phyloP scores from a whole-genome alignment of 768 basidiomycete species.

The Naganishia antarctica region DNA sequence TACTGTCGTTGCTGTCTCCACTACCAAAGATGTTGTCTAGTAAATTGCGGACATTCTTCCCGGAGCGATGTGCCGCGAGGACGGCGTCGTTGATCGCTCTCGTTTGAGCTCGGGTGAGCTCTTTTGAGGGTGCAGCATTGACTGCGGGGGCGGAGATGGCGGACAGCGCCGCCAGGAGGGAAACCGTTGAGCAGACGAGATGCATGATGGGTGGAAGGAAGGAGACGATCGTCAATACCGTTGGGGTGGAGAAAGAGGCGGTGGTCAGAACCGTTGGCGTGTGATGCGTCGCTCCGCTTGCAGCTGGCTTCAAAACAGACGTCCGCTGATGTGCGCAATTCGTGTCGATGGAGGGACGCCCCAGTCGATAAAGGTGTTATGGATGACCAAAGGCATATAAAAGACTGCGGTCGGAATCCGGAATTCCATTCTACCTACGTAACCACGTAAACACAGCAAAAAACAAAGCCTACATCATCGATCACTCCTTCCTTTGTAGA shows the following conservation, averaged over 20 bases:
- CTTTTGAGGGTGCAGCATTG: slow-evolving; percentile 4
- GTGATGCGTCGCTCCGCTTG: too few species aligned
- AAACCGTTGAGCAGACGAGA: neutral
- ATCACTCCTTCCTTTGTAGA: slow-evolving; percentile 1
- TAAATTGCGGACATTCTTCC: slow-evolving; percentile 4
- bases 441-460: neutral
- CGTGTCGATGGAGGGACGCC: too few species aligned
- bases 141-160: neutral
- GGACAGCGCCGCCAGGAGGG: neutral
- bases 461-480: neutral
- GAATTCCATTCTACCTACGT: neutral
- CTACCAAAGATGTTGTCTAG: slow-evolving; percentile 23
- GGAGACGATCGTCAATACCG: too few species aligned
- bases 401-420: too few species aligned
- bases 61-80: slow-evolving; percentile 2
- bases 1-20: slow-evolving; percentile 15
- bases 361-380: too few species aligned
- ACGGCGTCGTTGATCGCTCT: slow-evolving; percentile 17
- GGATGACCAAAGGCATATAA: too few species aligned
- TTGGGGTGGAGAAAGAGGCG: too few species aligned
- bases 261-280: too few species aligned
- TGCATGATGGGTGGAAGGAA: slow-evolving; percentile 14
- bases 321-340: too few species aligned
- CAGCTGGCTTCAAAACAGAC: too few species aligned
- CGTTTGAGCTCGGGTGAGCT: slow-evolving; percentile 19